Base-by-base conservation (phyloP, 139 green algal genomes). In the Haematococcus lacustris region DNA sequence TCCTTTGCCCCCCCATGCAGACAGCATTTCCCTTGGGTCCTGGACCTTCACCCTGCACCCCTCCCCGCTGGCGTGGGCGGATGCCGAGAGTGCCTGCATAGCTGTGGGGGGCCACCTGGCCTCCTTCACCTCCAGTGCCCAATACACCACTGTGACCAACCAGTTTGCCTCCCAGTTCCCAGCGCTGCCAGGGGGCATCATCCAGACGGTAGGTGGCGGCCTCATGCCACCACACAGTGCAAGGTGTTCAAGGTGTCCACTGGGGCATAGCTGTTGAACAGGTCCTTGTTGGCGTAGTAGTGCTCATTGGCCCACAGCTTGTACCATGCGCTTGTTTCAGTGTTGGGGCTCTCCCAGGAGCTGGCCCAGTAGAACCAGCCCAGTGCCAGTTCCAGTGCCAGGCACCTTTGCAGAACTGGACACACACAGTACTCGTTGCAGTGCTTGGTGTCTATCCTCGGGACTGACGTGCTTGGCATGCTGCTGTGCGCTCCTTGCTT, bases 71-170 rank as follows among this genome's bases (percentile, higher is more conserved):
- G 51, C 2, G 2, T 69, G 26, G 25, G 30, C 63, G 35, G 63
- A 50, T 51, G 63, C 63, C 2, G 63, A 69, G 63, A 6, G 17
- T 3, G 63, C 63, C 37, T 69, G 63, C 38, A 23, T 35, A 4
- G 37, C 35, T 25, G 30, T 51, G 13, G 63, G 63, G 2, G 63
- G 63, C 38, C 63, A 69, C 32, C 63, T 69, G 25, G 63, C 63
- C 1, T 69, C 63, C 63, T 69, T 69, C 32, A 37, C 34, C 63
- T 47, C 63, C 3, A 9, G 17, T 7, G 4, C 63, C 2, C 37
- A 69, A 37, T 30, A 30, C 7, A 25, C 34, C 37, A 51, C 63
- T 17, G 63, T 69, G 53, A 21, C 33, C 21, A 64, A 23, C 53
- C 4, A 4, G 23, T 64, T 64, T 26, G 33, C 9, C 17, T 30